Base-by-base conservation (phyloP, 2,329 filamentous ascomycete species). In the Blumeriella jaapii region DNA sequence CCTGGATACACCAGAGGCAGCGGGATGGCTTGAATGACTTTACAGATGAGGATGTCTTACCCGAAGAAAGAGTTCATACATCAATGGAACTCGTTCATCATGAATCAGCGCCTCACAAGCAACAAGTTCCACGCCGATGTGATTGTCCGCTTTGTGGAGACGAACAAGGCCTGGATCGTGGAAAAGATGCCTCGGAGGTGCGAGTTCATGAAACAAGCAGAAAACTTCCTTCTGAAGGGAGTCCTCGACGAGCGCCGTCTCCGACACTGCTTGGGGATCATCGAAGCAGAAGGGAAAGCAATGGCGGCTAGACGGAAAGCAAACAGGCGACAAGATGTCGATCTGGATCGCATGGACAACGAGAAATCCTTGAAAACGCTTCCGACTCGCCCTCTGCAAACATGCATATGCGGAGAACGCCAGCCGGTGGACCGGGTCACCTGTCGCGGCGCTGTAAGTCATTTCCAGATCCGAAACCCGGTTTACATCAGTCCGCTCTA, bases 51-150 rank as follows among this genome's bases (percentile, higher is more conserved):
- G 25, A n/a, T 11, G 35, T 55, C 6, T 46, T 42, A 6, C 31
- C 37, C 2, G 44, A 46, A 55, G 28, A 56, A 55, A 20, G 54
- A 55, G 7, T 56, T 50, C 22, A 40, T 54, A 11, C 45, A 43
- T 16, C 29, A 35, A 6, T 56, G 52, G 50, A 54, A 56, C 25
- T 41, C 44, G 9, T 55, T 54, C 23, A 47, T 50, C 6, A 37
- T 50, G 26, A 24, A 16, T 2, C 27, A 46, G 22, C 44, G 45
- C 11, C 36, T 51, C 10, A 53, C 45, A 2, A 42, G 40, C 16
- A 39, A 38, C 11, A 43, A 31, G 12, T 46, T 40, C 23, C 37
- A 54, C 5, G 29, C 40, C 5, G 27, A 44, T 4, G 39, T 47
- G 3, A 35, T 53, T 6, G 5, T 36, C 11, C 38, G 41, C 5